Evolutionary conservation across 306 rosid genomes (phyloP).

Genomic region (Prunus padus): DNA sequence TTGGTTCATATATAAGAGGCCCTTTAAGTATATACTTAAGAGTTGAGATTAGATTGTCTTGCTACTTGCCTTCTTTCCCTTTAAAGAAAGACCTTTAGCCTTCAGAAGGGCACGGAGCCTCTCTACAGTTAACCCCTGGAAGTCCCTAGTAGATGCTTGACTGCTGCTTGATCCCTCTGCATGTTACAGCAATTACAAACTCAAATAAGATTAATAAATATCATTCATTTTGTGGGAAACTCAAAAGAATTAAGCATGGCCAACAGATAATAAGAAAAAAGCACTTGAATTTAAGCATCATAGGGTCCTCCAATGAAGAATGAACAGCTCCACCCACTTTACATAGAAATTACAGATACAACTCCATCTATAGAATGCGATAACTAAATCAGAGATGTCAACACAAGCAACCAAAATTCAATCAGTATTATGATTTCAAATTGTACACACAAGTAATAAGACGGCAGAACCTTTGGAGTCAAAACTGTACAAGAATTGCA

Average conservation of each 20-base stretch:
- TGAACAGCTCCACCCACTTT: not conserved
- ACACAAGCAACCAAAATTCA: not conserved
- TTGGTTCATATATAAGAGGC: not conserved
- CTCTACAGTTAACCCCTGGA: slow-evolving; percentile 81
- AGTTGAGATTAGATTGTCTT: not conserved
- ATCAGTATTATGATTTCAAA: not conserved
- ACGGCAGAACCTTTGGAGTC: not conserved
- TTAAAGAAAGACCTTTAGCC: slow-evolving; percentile 72
- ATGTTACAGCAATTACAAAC: slow-evolving; percentile 22
- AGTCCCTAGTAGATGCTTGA: slow-evolving; percentile 60
- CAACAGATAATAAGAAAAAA: not conserved
- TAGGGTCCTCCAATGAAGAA: not conserved
- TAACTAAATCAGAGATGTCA: not conserved
- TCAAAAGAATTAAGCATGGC: not conserved
- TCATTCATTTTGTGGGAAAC: not conserved
- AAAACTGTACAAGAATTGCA: not conserved
- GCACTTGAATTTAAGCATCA: not conserved
- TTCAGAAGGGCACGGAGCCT: slow-evolving; percentile 84
- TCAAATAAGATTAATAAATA: not conserved
- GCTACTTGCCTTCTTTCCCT: slow-evolving; percentile 85
- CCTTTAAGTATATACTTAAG: not conserved
- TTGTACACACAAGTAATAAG: not conserved
- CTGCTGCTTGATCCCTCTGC: slow-evolving; percentile 77
- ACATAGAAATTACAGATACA: not conserved
- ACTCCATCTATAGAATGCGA: not conserved